Evolutionary conservation across 805 yeast species (phyloP), one percentile per base, ranked within the genome.

Genomic region (Candida morakotiae): DNA sequence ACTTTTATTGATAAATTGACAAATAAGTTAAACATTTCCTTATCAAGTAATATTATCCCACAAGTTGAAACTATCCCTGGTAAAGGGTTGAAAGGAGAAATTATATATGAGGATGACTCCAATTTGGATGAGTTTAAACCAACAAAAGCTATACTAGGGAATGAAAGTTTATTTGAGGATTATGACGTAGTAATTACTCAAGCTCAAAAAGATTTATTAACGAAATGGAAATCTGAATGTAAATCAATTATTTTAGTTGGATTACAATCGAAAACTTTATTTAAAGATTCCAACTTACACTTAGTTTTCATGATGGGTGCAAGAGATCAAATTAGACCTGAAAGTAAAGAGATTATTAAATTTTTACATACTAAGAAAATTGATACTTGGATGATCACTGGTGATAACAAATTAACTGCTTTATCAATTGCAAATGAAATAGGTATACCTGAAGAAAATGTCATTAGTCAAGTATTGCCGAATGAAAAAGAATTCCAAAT

Each of bases 351-450:
- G 15, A 82, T 82, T 0, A 64, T 83, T 14, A 37, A 45, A 14
- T 51, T 42, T 28, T 52, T 66, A 5, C 53, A 56, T 19, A 48
- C 60, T 6, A 58, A 60, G 5, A 69, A 72, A 5, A 73, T 83
- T 14, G 71, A 72, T 16, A 73, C 83, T 35, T 83, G 83, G 79
- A 81, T 83, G 85, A 77, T 84, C 28, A 77, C 87, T 3, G 93
- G 93, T 15, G 93, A 84, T 53, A 82, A 81, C 48, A 67, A 52
- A 34, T 51, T 67, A 16, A 84, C 93, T 0, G 91, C 93, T 1
- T 63, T 67, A 18, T 79, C 86, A 0, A 77, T 84, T 23, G 91
- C 83, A 0, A 50, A 56, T 9, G 81, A 79, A 45, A 62, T 84
- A 14, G 84, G 85, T 0, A 81, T 84, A 13, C 21, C 28, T 24